Conservation (phyloP, 2,329 filamentous ascomycete genomes). For the Pseudogymnoascus sp. region DNA sequence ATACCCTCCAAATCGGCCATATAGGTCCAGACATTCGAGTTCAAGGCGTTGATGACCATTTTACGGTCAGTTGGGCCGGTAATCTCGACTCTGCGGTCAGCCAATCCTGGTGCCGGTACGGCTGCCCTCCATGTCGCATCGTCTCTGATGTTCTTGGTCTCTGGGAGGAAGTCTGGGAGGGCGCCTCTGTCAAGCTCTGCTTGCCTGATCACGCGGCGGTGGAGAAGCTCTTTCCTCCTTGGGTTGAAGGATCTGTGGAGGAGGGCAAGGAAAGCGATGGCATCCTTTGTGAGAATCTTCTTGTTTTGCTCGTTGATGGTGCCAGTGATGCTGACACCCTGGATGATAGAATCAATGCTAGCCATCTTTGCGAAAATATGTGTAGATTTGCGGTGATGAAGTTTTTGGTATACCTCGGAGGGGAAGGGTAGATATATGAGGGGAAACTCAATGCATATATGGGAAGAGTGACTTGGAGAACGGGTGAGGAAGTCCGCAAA, state of each 20-base stretch:
- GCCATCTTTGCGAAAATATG: slow-evolving; percentile 44
- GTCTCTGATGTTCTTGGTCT: slow-evolving; percentile 92
- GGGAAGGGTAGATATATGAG: slow-evolving; percentile 11
- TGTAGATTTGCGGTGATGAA: slow-evolving; percentile 2
- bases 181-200: slow-evolving; percentile 84
- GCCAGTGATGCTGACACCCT: slow-evolving; percentile 81
- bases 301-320: slow-evolving; percentile 66
- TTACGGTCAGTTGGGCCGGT: slow-evolving; percentile 95
- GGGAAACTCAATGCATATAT: slow-evolving; percentile 12
- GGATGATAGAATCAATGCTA: slow-evolving; percentile 65
- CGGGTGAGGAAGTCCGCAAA: slow-evolving; percentile 11
- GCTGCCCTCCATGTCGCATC: slow-evolving; percentile 91
- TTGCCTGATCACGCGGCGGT: slow-evolving; percentile 79
- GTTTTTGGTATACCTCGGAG: slow-evolving; percentile 1
- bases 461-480: background rate
- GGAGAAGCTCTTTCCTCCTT: slow-evolving; percentile 78
- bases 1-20: slow-evolving; percentile 98
- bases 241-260: slow-evolving; percentile 91
- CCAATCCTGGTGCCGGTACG: slow-evolving; percentile 78
- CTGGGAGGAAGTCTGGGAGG: slow-evolving; percentile 87
- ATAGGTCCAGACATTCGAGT: slow-evolving; percentile 94
- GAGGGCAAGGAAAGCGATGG: slow-evolving; percentile 83
- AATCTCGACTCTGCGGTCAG: slow-evolving; percentile 92
- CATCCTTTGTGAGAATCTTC: slow-evolving; percentile 87
- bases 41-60: slow-evolving; percentile 97